phyloP scores from a whole-genome alignment of 805 yeast genomes.

The Zygotorulaspora sp. region DNA sequence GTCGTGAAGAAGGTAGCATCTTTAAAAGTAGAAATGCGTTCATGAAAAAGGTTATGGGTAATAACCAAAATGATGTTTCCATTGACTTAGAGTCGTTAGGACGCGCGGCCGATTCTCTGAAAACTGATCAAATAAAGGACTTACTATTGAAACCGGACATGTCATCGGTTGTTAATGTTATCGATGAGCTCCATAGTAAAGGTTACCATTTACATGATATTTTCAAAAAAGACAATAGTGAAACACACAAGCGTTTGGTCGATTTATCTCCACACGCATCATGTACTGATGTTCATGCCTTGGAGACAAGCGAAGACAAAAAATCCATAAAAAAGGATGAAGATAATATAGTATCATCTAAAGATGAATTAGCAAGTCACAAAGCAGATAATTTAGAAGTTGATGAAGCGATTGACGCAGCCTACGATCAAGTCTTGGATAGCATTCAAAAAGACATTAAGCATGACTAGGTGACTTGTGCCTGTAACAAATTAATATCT shows the following conservation, averaged over 20 bases:
- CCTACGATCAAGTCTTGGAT: constrained; percentile 41
- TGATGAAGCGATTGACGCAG: constrained; percentile 34
- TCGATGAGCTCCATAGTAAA: constrained; percentile 38
- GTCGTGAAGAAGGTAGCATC: constrained; percentile 27
- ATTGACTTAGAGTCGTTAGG: constrained; percentile 25
- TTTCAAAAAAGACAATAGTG: constrained; percentile 28
- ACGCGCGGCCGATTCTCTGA: constrained; percentile 30
- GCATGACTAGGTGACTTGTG: constrained; percentile 1
- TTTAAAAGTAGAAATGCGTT: constrained; percentile 22
- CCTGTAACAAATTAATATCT: not conserved
- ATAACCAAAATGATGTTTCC: constrained; percentile 9
- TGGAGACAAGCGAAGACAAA: not conserved
- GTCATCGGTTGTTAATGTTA: constrained; percentile 36
- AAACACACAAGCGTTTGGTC: constrained; percentile 8
- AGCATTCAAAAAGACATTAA: constrained; percentile 32
- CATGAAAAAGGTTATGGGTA: constrained; percentile 11
- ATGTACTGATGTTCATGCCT: not conserved
- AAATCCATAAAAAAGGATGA: not conserved
- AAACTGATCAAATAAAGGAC: constrained; percentile 38
- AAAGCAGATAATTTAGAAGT: constrained; percentile 17
- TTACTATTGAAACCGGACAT: constrained; percentile 38
- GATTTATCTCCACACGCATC: constrained; percentile 8
- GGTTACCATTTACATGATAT: constrained; percentile 41
- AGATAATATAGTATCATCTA: not conserved
- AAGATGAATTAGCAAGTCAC: not conserved